Evolutionary conservation across 83 land plant genomes (phyloP).

Genomic region (Picea abies): DNA sequence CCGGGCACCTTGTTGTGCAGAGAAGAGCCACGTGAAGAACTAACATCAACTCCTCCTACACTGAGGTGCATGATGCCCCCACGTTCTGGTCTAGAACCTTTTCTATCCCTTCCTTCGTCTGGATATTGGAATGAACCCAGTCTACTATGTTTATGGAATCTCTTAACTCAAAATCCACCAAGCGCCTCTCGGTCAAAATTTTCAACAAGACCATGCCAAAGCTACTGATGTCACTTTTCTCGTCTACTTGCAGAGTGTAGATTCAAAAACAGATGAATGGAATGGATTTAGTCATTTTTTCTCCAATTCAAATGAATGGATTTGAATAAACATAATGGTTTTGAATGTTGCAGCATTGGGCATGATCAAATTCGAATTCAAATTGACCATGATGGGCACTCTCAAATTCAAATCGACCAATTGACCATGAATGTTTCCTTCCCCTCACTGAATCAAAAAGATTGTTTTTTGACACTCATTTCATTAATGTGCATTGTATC

Average conservation of each 20-base stretch:
- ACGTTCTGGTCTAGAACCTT: conserved; percentile 51
- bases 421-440: no score
- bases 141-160: conserved; percentile 79
- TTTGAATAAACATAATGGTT: no score
- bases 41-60: conserved; percentile 82
- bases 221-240: conserved; percentile 50
- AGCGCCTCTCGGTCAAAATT: conserved; percentile 61
- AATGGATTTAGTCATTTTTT: no score
- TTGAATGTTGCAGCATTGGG: no score
- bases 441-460: no score
- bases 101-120: conserved; percentile 33
- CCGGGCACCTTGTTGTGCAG: conserved; percentile 72
- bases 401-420: no score
- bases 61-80: conserved; percentile 54
- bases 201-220: conserved; percentile 70
- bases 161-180: conserved; percentile 74
- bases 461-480: no score
- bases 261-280: no score
- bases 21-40: conserved; percentile 77
- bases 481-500: no score
- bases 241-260: conserved; percentile 81
- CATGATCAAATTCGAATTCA: no score
- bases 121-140: conserved; percentile 61
- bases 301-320: no score
- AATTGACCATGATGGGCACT: no score